These are phyloP conservation scores for Stephanodiscus triporus DNA, from an alignment of 108 stramenopile species.

Conservation along the genomic window DNA sequence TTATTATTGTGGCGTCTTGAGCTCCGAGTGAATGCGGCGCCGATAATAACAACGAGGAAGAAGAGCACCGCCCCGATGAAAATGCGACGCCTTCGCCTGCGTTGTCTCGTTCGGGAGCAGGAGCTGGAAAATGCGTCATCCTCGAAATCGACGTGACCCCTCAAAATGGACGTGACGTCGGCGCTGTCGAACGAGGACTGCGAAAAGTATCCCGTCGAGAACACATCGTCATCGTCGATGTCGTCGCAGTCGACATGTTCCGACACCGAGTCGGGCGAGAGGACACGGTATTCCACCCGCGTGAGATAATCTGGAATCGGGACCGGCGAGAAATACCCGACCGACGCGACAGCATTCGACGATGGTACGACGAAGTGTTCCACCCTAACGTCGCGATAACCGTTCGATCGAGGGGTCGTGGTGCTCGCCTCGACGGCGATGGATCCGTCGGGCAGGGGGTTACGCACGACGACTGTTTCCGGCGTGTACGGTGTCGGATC, in stretches of 20 bases:
- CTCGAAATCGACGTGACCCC: background rate
- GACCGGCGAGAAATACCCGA: background rate
- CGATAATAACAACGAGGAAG: conserved; percentile 3
- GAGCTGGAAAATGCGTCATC: background rate
- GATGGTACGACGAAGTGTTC: conserved; percentile 10
- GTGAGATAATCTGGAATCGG: conserved; percentile 20
- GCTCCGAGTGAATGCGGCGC: background rate
- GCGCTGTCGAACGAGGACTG: background rate
- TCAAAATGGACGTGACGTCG: conserved; percentile 6
- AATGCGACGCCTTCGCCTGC: background rate
- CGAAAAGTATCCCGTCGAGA: conserved; percentile 7
- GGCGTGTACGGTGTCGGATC: background rate
- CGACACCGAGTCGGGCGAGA: conserved; percentile 12
- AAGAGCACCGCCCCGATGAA: background rate
- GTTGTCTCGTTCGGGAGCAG: background rate
- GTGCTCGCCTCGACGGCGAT: conserved; percentile 19
- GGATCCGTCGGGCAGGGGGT: conserved; percentile 13
- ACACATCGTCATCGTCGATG: conserved; percentile 11
- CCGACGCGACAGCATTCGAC: conserved; percentile 5
- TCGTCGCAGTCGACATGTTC: background rate
- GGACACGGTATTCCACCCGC: conserved; percentile 20
- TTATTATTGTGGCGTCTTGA: background rate
- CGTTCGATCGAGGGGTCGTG: conserved; percentile 15
- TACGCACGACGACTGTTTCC: conserved; percentile 3
- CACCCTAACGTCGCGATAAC: conserved; percentile 15